A percentile compares a stretch with the other conserved stretches of the same genome.
These are phyloP conservation scores for Metschnikowia aberdeeniae DNA, from an alignment of 805 yeast species.

Conservation along the genomic window DNA sequence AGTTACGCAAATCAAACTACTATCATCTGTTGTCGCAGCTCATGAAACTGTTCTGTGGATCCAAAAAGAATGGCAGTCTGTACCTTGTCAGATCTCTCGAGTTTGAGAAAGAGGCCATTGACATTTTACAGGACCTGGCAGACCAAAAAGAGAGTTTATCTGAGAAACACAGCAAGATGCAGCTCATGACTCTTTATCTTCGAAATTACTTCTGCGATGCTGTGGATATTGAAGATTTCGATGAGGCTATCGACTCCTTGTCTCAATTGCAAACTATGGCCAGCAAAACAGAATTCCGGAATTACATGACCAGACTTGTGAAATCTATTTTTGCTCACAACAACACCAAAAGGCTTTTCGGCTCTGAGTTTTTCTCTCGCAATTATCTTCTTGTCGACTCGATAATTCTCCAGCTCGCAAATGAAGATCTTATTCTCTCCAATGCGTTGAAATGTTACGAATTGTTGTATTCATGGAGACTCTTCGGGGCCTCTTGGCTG, in stretches of 20 bases:
- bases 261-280: conserved; percentile 4
- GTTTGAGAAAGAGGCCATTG: conserved; percentile 20
- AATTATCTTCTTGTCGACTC: conserved; percentile 32
- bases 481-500: conserved; percentile 13
- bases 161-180: not conserved
- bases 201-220: conserved; percentile 13
- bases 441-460: conserved; percentile 33
- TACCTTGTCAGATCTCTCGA: conserved; percentile 1
- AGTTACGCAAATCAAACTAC: conserved; percentile 22
- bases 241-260: conserved; percentile 13
- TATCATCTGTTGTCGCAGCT: conserved; percentile 28
- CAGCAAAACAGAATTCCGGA: conserved; percentile 11
- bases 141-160: not conserved
- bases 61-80: not conserved
- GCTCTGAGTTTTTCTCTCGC: conserved; percentile 16
- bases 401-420: conserved; percentile 31
- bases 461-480: conserved; percentile 40
- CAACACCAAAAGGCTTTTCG: conserved; percentile 23
- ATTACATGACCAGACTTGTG: conserved; percentile 24
- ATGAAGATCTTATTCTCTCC: conserved; percentile 26
- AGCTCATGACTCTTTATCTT: conserved; percentile 8
- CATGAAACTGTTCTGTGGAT: conserved; percentile 1
- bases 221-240: conserved; percentile 8
- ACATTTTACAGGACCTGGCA: conserved; percentile 10
- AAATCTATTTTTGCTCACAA: conserved; percentile 23